Conservation (phyloP, 1,284 basidiomycete species). For the Leccinum solheimii region DNA sequence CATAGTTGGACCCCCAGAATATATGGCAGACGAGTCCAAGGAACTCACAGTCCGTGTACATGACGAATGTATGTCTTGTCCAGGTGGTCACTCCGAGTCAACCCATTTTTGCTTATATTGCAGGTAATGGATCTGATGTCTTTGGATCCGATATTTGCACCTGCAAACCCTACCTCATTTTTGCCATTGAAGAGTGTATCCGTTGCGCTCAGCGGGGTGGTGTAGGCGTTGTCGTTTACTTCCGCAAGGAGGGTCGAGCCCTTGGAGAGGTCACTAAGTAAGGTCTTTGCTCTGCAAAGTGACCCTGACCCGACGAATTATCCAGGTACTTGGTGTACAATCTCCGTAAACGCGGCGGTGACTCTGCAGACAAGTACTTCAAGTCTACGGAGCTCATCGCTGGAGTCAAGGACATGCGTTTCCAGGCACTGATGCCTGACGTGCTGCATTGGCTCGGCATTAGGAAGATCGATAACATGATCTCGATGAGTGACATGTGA, state of each 20-base stretch:
- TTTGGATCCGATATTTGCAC: conserved; percentile 95
- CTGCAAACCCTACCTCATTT: conserved; percentile 91
- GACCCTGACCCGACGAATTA: not conserved
- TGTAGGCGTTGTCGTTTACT: conserved; percentile 92
- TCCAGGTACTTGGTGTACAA: conserved; percentile 90
- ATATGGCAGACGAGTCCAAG: conserved; percentile 75
- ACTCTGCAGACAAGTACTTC: conserved; percentile 93
- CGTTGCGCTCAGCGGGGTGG: conserved; percentile 85
- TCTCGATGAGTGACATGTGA: conserved; percentile 90
- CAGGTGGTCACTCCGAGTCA: not conserved
- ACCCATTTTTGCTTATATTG: not conserved
- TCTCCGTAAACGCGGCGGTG: conserved; percentile 90
- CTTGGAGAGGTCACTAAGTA: conserved; percentile 92
- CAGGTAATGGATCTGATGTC: conserved; percentile 82
- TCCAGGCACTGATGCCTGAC: conserved; percentile 96
- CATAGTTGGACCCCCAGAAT: conserved; percentile 79
- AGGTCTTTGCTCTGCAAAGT: conserved; percentile 19
- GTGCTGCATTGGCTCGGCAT: conserved; percentile 94
- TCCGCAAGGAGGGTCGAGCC: conserved; percentile 91
- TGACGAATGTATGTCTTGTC: conserved; percentile 76
- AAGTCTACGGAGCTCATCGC: conserved; percentile 91
- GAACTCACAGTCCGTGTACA: conserved; percentile 92
- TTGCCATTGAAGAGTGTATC: conserved; percentile 93
- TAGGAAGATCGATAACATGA: conserved; percentile 85
- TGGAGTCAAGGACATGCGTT: conserved; percentile 94